Percentiles rank a stretch among this genome's conserved stretches.
Conservation (phyloP, 1,284 basidiomycete species). For the Sphaerobolus stellatus region DNA sequence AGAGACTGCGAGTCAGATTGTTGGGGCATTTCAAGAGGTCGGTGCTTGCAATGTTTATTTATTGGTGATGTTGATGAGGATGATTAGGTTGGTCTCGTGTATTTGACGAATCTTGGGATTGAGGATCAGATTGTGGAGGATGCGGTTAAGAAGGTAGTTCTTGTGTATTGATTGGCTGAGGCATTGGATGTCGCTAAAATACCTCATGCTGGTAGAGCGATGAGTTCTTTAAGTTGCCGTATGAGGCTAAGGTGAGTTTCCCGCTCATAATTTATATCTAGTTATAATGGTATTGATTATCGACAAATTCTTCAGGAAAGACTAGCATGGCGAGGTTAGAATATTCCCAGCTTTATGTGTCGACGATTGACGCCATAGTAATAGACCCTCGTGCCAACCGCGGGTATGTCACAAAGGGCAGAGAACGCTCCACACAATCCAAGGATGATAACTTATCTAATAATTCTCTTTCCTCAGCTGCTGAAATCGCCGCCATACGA, state of each 20-base stretch:
- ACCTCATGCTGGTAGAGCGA: constrained; percentile 58
- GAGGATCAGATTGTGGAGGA: constrained; percentile 48
- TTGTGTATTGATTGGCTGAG: too few relatives aligned
- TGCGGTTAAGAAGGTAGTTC: constrained; percentile 62
- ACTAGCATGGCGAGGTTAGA: constrained; percentile 60
- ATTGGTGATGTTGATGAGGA: constrained; percentile 9
- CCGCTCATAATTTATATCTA: too few relatives aligned
- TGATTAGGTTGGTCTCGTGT: constrained; percentile 59
- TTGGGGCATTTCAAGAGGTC: constrained; percentile 71
- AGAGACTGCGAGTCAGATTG: constrained; percentile 64
- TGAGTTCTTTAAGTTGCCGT: constrained; percentile 71
- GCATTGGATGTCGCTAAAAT: neutral
- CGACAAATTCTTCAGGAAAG: constrained; percentile 39
- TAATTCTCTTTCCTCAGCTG: constrained; percentile 27
- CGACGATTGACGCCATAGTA: neutral
- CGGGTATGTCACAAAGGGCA: constrained; percentile 76
- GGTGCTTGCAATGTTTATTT: constrained; percentile 25
- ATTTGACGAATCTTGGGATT: constrained; percentile 69
- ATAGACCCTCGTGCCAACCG: constrained; percentile 75
- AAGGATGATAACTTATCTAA: constrained; percentile 41
- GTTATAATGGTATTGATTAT: too few relatives aligned
- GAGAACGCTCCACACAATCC: constrained; percentile 79
- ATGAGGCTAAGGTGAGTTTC: constrained; percentile 56
- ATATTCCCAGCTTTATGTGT: neutral
- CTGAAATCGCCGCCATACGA: constrained; percentile 73